Evolutionary conservation across 306 rosid species (phyloP).

Genomic region (Casuarina equisetifolia): DNA sequence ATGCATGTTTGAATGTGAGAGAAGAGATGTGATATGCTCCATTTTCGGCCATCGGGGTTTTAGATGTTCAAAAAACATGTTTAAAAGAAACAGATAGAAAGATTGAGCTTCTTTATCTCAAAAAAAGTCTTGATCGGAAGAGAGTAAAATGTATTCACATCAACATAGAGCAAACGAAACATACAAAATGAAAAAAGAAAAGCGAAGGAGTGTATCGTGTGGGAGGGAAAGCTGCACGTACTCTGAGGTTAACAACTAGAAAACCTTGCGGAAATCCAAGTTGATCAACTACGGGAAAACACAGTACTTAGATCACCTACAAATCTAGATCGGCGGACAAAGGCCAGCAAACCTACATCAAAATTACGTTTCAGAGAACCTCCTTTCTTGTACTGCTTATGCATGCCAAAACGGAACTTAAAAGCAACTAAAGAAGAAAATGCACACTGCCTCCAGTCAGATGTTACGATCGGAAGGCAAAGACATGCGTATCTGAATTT

Average conservation of each 20-base stretch:
- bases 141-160: not conserved
- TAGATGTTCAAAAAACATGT: not conserved
- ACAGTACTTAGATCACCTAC: not conserved
- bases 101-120: too few species aligned
- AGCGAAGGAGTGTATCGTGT: not conserved
- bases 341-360: constrained; percentile 6
- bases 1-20: too few species aligned
- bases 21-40: too few species aligned
- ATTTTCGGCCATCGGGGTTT: too few species aligned
- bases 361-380: not conserved
- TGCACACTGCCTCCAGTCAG: not conserved
- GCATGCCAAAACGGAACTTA: not conserved
- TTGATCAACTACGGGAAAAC: not conserved
- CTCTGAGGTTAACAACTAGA: constrained; percentile 3
- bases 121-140: not conserved
- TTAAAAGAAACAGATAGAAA: too few species aligned
- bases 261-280: not conserved
- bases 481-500: not conserved
- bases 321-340: not conserved
- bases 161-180: too few species aligned
- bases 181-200: not conserved
- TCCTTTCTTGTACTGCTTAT: not conserved
- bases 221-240: not conserved
- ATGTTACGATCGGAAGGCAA: not conserved
- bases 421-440: not conserved